Evolutionary conservation across 2,329 filamentous ascomycete genomes (phyloP).

Genomic region (Sordariomycetes sp.): DNA sequence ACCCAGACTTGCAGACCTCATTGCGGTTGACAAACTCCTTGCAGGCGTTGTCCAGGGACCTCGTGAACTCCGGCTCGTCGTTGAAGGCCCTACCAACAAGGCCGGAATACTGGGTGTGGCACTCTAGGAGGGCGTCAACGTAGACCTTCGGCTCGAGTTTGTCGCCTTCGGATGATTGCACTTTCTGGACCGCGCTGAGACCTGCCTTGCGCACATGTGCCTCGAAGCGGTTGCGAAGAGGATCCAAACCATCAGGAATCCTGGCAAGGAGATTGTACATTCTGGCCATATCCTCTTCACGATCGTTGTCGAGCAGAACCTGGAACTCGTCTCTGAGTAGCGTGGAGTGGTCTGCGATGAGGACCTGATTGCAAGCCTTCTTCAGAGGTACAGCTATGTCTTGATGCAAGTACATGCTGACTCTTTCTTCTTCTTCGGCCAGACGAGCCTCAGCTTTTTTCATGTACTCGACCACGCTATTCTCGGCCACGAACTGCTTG

Average conservation of each 20-base stretch:
- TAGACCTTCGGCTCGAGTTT: conserved; percentile 94
- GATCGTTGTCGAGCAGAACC: conserved; percentile 82
- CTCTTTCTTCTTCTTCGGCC: conserved; percentile 88
- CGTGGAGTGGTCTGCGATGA: conserved; percentile 79
- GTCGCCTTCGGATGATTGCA: conserved; percentile 75
- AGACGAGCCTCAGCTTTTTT: conserved; percentile 92
- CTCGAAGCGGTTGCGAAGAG: conserved; percentile 80
- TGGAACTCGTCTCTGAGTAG: conserved; percentile 96
- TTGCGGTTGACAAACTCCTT: conserved; percentile 98
- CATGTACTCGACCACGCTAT: conserved; percentile 98
- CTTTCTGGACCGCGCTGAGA: conserved; percentile 79
- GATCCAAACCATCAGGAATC: conserved; percentile 86
- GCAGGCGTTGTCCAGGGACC: conserved; percentile 93
- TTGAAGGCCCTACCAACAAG: conserved; percentile 89
- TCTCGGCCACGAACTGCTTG: conserved; percentile 88
- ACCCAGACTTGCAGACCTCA: conserved; percentile 86
- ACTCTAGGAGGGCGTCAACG: conserved; percentile 87
- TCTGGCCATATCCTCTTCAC: conserved; percentile 87
- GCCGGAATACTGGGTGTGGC: conserved; percentile 86
- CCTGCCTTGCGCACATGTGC: conserved; percentile 87
- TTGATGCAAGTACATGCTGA: conserved; percentile 80
- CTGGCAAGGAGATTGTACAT: conserved; percentile 91
- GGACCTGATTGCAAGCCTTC: conserved; percentile 76
- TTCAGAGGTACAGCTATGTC: conserved; percentile 82
- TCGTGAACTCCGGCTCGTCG: conserved; percentile 92